These are phyloP conservation scores for Tetrapisispora namnaoensis DNA, from an alignment of 805 yeast species.

Conservation along the genomic window DNA sequence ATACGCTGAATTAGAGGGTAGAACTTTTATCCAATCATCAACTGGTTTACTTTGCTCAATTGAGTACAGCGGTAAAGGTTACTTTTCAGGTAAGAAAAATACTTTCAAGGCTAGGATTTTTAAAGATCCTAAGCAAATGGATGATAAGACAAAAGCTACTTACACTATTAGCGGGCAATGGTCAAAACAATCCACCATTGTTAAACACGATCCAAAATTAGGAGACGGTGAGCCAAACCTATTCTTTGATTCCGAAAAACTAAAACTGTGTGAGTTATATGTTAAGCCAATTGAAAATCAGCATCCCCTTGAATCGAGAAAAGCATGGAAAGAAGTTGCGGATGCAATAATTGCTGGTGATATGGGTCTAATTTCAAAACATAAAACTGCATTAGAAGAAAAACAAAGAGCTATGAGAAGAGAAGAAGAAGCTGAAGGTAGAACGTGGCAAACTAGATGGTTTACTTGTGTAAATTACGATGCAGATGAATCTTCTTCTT, in stretches of 20 bases:
- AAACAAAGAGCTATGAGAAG: slow-evolving; percentile 75
- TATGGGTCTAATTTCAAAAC: slow-evolving; percentile 62
- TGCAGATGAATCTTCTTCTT: slow-evolving; percentile 5
- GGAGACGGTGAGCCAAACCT: not conserved
- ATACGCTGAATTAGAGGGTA: slow-evolving; percentile 87
- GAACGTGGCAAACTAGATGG: slow-evolving; percentile 74
- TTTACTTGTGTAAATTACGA: slow-evolving; percentile 45
- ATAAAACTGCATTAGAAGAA: slow-evolving; percentile 73
- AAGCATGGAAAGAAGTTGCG: slow-evolving; percentile 86
- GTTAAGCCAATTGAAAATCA: slow-evolving; percentile 83
- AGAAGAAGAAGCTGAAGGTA: slow-evolving; percentile 55
- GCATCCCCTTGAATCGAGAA: slow-evolving; percentile 70
- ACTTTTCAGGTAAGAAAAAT: slow-evolving; percentile 91
- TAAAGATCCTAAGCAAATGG: slow-evolving; percentile 41
- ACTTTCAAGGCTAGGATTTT: slow-evolving; percentile 78
- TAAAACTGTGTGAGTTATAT: slow-evolving; percentile 42
- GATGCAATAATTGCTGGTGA: slow-evolving; percentile 71
- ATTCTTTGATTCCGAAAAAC: slow-evolving; percentile 53
- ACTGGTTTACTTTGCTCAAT: slow-evolving; percentile 64
- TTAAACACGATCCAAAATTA: slow-evolving; percentile 37
- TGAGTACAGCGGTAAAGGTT: slow-evolving; percentile 88
- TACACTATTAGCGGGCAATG: slow-evolving; percentile 86
- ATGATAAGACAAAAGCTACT: slow-evolving; percentile 51
- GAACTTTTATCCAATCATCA: slow-evolving; percentile 73
- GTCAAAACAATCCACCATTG: slow-evolving; percentile 66